Evolutionary conservation across 495 filamentous ascomycete species (phyloP).

Genomic region (Aspergillus bertholletiae): DNA sequence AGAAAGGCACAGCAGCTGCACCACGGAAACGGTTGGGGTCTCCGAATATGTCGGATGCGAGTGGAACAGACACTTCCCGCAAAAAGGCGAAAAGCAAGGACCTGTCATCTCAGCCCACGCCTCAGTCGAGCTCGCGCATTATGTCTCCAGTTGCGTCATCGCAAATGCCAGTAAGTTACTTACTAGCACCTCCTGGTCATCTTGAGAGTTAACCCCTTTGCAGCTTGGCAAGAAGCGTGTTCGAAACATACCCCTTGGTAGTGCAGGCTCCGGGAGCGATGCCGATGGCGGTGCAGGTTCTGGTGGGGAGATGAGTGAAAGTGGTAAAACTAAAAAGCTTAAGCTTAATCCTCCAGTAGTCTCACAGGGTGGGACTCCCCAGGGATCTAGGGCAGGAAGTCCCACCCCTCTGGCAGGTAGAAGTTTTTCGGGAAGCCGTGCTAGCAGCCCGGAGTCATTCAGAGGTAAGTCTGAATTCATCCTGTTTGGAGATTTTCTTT

Average conservation of each 20-base stretch:
- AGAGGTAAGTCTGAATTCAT: constrained; percentile 24
- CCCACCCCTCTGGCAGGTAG: constrained; percentile 35
- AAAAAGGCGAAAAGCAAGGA: constrained; percentile 83
- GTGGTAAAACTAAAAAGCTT: constrained; percentile 64
- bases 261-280: constrained; percentile 71
- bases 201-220: constrained; percentile 16
- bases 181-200: not conserved
- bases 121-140: constrained; percentile 55
- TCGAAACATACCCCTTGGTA: constrained; percentile 34
- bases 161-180: constrained; percentile 29
- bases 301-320: constrained; percentile 67
- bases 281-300: constrained; percentile 69
- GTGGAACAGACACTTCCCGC: constrained; percentile 81
- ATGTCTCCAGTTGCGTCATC: constrained; percentile 43
- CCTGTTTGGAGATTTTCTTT: not conserved
- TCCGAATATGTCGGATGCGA: constrained; percentile 80
- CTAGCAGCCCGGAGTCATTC: constrained; percentile 34
- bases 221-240: constrained; percentile 47
- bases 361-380: constrained; percentile 52
- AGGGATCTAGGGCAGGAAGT: constrained; percentile 51
- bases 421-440: constrained; percentile 33
- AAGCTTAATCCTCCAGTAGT: constrained; percentile 52
- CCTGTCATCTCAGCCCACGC: constrained; percentile 39
- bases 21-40: constrained; percentile 83
- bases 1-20: constrained; percentile 48